A percentile compares a stretch with the other conserved stretches of the same genome.
Evolutionary conservation across 495 filamentous ascomycete genomes (phyloP).

Genomic region (Xylaria palmicola): DNA sequence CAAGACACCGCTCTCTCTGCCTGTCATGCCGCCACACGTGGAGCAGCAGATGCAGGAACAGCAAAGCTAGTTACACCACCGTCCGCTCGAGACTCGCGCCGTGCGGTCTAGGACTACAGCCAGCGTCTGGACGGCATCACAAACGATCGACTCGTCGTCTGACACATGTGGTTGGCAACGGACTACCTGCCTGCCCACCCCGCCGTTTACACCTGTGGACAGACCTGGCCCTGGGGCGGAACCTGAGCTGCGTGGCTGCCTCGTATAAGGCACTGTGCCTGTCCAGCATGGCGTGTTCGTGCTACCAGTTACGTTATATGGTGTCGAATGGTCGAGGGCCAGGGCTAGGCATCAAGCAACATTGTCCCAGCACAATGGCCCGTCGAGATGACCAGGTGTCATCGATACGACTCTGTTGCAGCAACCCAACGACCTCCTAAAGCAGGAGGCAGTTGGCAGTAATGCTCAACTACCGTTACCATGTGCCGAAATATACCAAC

Average conservation of each 20-base stretch:
- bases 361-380: conserved; percentile 7
- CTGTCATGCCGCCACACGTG: conserved; percentile 17
- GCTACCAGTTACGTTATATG: no score
- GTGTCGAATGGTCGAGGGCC: no score
- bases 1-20: not conserved
- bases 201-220: no score
- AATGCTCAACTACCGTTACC: conserved; percentile 3
- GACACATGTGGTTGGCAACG: no score
- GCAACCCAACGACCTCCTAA: not conserved
- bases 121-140: not conserved
- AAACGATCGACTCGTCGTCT: conserved; percentile 6
- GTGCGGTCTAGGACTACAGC: no score
- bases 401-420: not conserved
- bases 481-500: not conserved
- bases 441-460: no score
- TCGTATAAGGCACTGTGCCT: no score
- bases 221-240: no score
- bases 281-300: no score
- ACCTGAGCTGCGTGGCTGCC: not conserved
- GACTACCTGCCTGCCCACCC: no score
- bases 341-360: not conserved
- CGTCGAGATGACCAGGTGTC: not conserved
- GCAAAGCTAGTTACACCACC: conserved; percentile 1
- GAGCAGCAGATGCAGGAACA: conserved; percentile 18
- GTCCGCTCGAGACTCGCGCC: not conserved